Conservation (phyloP, 140 eudicot genomes). For the Bidens hawaiensis region DNA sequence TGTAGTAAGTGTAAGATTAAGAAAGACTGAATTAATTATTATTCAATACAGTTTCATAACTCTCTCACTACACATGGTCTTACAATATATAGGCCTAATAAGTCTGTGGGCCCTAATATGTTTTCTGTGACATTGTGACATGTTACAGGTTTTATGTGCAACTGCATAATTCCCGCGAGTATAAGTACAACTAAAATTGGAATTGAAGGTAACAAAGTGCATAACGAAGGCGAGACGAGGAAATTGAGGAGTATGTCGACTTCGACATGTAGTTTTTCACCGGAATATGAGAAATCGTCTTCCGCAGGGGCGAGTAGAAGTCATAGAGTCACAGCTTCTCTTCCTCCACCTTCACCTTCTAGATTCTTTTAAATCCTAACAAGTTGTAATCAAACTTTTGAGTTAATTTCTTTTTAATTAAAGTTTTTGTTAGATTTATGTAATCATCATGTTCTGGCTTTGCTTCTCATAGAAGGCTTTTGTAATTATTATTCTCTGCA, state of each 20-base stretch:
- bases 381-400: conserved; percentile 7
- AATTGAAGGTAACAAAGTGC: conserved; percentile 50
- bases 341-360: conserved; percentile 46
- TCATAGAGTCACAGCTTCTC: conserved; percentile 20
- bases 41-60: no score
- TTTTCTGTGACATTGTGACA: no score
- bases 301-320: conserved; percentile 20
- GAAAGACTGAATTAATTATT: no score
- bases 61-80: no score
- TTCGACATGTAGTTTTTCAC: conserved; percentile 30
- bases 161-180: conserved; percentile 63
- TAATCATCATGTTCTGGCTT: not conserved
- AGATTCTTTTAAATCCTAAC: conserved; percentile 35
- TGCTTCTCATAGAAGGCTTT: conserved; percentile 9
- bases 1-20: no score
- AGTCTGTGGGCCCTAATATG: no score
- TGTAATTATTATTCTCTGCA: conserved; percentile 17
- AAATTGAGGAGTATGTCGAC: conserved; percentile 31
- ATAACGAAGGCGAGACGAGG: conserved; percentile 51
- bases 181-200: conserved; percentile 61
- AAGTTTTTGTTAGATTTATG: conserved; percentile 23
- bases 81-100: no score
- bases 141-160: conserved; percentile 58
- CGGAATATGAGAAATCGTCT: conserved; percentile 32
- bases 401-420: not conserved